Evolutionary conservation across 2,329 filamentous ascomycete genomes (phyloP).

Genomic region (Cladosporium sp.): DNA sequence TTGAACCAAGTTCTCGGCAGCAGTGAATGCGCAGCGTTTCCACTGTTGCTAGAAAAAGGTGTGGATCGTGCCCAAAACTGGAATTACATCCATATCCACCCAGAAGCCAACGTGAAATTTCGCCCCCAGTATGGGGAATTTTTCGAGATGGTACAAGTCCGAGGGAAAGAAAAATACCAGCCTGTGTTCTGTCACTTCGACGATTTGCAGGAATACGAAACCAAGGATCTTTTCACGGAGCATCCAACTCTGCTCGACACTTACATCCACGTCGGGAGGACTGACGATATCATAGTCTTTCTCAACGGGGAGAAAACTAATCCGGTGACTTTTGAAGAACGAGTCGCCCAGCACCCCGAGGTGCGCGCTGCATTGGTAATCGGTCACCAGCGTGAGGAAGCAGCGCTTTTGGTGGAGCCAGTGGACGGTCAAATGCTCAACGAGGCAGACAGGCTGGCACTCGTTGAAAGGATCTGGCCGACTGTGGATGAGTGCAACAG

Average conservation of each 20-base stretch:
- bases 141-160: not conserved
- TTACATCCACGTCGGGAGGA: not conserved
- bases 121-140: not conserved
- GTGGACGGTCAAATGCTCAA: not conserved
- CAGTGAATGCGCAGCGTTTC: not conserved
- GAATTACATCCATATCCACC: not conserved
- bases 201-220: not conserved
- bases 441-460: not conserved
- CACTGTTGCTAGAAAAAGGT: not conserved
- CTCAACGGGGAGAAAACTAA: constrained; percentile 2
- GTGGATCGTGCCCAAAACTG: not conserved
- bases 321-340: not conserved
- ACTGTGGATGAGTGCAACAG: not conserved
- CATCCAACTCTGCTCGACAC: not conserved
- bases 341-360: not conserved
- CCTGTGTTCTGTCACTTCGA: not conserved
- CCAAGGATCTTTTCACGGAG: not conserved
- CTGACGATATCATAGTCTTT: not conserved
- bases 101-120: not conserved
- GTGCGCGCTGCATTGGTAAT: not conserved
- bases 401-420: not conserved
- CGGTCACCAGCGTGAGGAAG: not conserved
- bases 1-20: constrained; percentile 2
- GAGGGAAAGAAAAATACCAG: not conserved
- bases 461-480: not conserved